These are phyloP conservation scores for Xylaria telfairii DNA, from an alignment of 495 filamentous ascomycete species.

Conservation along the genomic window DNA sequence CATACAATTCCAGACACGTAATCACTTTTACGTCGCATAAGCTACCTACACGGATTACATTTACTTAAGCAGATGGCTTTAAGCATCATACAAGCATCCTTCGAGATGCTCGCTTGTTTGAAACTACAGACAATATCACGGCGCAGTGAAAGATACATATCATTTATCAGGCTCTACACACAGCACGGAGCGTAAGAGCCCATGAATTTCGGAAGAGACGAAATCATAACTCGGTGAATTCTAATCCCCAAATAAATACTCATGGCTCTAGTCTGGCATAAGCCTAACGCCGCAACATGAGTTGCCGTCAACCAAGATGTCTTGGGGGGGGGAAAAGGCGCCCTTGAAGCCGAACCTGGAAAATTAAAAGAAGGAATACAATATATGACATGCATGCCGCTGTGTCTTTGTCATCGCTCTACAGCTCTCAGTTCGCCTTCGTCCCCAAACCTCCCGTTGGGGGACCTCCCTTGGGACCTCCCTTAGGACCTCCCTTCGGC, in stretches of 20 bases:
- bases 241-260: neutral
- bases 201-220: neutral
- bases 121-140: neutral
- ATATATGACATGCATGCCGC: neutral
- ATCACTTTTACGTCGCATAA: neutral
- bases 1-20: neutral
- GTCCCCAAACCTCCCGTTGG: neutral
- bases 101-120: neutral
- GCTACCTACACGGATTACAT: neutral
- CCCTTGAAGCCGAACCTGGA: neutral
- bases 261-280: neutral
- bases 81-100: neutral
- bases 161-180: neutral
- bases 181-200: neutral
- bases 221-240: neutral
- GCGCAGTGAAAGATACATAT: neutral
- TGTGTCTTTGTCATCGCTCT: neutral
- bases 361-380: neutral
- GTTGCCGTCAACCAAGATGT: neutral
- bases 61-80: neutral
- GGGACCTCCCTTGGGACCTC: too few species aligned
- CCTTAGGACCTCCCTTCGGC: too few species aligned
- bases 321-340: neutral
- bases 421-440: neutral
- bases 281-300: neutral